Evolutionary conservation across 2,329 filamentous ascomycete species (phyloP).

Genomic region (Verticillium nubilum): DNA sequence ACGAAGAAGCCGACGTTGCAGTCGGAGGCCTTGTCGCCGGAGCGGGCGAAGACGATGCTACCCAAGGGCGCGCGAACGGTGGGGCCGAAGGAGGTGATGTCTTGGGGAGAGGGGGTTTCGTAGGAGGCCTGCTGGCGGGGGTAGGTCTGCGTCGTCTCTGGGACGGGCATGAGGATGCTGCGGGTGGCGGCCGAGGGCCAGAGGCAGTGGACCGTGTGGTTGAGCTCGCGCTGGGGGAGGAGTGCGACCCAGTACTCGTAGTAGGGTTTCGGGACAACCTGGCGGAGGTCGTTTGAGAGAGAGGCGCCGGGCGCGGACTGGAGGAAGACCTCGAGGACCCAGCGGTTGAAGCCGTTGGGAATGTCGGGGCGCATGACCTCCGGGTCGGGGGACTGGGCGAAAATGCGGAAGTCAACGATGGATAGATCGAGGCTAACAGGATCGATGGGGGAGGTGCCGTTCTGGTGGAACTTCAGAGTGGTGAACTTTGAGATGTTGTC

Average conservation of each 20-base stretch:
- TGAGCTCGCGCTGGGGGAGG: conserved; percentile 8
- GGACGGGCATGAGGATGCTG: background rate
- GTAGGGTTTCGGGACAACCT: conserved; percentile 1
- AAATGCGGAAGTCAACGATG: conserved; percentile 39
- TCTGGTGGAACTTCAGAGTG: conserved; percentile 40
- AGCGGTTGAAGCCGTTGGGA: conserved; percentile 6
- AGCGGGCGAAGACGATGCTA: conserved; percentile 21
- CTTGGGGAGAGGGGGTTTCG: background rate
- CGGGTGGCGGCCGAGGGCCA: conserved; percentile 12
- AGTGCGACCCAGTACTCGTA: conserved; percentile 8
- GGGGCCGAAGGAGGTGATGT: background rate
- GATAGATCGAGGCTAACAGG: conserved; percentile 33
- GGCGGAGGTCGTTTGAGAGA: background rate
- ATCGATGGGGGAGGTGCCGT: conserved; percentile 21
- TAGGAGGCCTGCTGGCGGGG: background rate
- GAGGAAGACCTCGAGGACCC: conserved; percentile 5
- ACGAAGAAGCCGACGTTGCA: conserved; percentile 28
- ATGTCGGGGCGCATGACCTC: conserved; percentile 1
- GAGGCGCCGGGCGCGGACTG: conserved; percentile 26
- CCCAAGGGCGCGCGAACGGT: conserved; percentile 18
- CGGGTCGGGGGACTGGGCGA: conserved; percentile 30
- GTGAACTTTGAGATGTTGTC: conserved; percentile 34
- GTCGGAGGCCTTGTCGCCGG: conserved; percentile 27
- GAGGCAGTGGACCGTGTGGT: conserved; percentile 12
- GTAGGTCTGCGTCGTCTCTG: background rate